phyloP scores from a whole-genome alignment of 2,329 filamentous ascomycete genomes.

The Diaporthe capsici region DNA sequence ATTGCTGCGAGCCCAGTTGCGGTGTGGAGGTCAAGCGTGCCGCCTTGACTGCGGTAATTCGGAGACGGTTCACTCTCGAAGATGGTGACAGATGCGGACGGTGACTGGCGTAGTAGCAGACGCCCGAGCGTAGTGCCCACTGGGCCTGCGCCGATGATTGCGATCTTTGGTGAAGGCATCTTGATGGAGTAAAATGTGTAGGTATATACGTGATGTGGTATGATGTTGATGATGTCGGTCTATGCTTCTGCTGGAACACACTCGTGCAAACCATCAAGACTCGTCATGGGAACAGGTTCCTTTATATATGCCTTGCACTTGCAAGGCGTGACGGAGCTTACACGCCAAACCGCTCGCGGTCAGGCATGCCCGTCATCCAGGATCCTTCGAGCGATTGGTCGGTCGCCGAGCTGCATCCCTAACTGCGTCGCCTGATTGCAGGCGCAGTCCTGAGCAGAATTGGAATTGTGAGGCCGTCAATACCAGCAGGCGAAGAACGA shows the following conservation, averaged over 20 bases:
- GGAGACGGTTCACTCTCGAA: constrained; percentile 63
- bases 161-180: constrained; percentile 52
- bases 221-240: neutral
- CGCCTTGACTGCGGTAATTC: constrained; percentile 64
- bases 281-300: neutral
- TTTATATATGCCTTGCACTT: constrained; percentile 3
- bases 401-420: neutral
- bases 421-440: neutral
- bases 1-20: constrained; percentile 65
- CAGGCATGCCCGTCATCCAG: neutral
- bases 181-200: constrained; percentile 35
- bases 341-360: constrained; percentile 6
- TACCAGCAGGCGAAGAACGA: neutral
- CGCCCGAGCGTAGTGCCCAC: constrained; percentile 65
- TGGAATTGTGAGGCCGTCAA: neutral
- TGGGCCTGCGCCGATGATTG: constrained; percentile 64
- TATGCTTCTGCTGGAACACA: neutral
- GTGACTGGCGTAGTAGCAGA: constrained; percentile 62
- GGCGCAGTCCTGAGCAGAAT: neutral
- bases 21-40: constrained; percentile 68
- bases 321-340: neutral
- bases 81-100: constrained; percentile 59
- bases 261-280: too few relatives aligned
- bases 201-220: neutral
- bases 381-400: constrained; percentile 15